Base-by-base conservation (phyloP, 768 basidiomycete genomes). In the Leccinum aurantiacum region DNA sequence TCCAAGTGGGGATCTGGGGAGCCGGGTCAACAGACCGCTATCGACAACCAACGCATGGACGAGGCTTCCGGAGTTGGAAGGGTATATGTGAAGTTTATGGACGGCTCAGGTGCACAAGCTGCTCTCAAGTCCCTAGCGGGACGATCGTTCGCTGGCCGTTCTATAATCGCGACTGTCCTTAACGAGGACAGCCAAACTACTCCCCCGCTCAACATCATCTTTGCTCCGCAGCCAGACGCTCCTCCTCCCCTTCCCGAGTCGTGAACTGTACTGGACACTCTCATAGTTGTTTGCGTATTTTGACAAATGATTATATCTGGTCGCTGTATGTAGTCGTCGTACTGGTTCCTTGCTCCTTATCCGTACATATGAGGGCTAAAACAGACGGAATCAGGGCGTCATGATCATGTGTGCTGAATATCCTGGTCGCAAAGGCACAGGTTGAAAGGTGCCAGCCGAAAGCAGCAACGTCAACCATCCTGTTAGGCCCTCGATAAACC, bases 1-100 rank as follows among this genome's bases (percentile, higher is more conserved):
- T 82, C 82, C 47, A 90, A 89, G 71, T 92, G 88, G 90, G 80
- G 76, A 47, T 75, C 78, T 57, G 87, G 87, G 31, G 88, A 87
- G 54, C 79, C 76, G 19, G 85, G 82, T 2, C 77, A 78, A 55
- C 83, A 87, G 66, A 78, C 84, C 29, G 80, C 85, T 14, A 78
- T 84, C 54, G 89, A 91, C 66, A 88, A 86, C 31, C 82, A 82
- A 60, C 84, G 88, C 37, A 80, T 82, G 47, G 95, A 96, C 72
- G 95, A 97, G 72, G 91, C 90, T 31, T 82, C 90, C 2, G 97
- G 96, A 56, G 93, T 99, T 22, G 96, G 97, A 47, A 84, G 95
- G 53, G 97, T 99, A 14, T 98, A 96, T 72, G 95, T 99, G 63
- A 90, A 93, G 78, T 99, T 90, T 71, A 69, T 67, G 50, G 79